Base-by-base conservation (phyloP, 1,284 basidiomycete genomes). In the Amylostereum chailletii region DNA sequence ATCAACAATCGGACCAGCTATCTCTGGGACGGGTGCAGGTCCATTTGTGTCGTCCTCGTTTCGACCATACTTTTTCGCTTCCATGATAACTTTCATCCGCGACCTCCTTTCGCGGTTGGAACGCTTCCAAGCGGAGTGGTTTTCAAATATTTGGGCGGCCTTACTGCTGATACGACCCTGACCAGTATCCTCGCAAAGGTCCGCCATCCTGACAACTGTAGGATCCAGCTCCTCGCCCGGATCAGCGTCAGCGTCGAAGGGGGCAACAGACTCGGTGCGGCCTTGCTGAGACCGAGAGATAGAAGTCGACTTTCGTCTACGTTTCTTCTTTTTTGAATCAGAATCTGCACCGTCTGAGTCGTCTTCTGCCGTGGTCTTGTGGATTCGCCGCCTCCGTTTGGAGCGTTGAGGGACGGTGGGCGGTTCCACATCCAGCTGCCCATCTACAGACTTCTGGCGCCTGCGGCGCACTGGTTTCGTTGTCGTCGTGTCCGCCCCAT, bases 171-270 rank as follows among this genome's bases (percentile, higher is more conserved):
- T 69, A 34, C 86, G 76, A 7, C 86, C 87, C 51, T 79, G 79
- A 3, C 84, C 83, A 2, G 75, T 83, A 59, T 90, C 86, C 31
- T 73, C 75, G 60, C 86, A 89, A 2, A 90, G 71, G 0, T 77
- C 65, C 10, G 83, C 80, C 86, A 90, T 90, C 3, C 83, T 88
- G n/a, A 84, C 67, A 2, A 74, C 69, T 0, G 85, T 88, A 11
- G 86, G 86, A 58, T 90, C 86, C 39, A 90, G 66, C 34, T 85
- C 81, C 60, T 85, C 84, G 9, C 85, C 85, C 2, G 84, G 81
- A 59, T 77, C 75, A 0, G 77, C 78, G 45, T 72, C 67, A 30
- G 73, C 66, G 56, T 82, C 78, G 53, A 77, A 82, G 0, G 68
- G 70, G 9, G 79, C 75, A 3, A 74, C 65, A 8, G 76, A 75